Base-by-base conservation (phyloP, 192 early-diverging fungal genomes). In the Coemansia sp. region DNA sequence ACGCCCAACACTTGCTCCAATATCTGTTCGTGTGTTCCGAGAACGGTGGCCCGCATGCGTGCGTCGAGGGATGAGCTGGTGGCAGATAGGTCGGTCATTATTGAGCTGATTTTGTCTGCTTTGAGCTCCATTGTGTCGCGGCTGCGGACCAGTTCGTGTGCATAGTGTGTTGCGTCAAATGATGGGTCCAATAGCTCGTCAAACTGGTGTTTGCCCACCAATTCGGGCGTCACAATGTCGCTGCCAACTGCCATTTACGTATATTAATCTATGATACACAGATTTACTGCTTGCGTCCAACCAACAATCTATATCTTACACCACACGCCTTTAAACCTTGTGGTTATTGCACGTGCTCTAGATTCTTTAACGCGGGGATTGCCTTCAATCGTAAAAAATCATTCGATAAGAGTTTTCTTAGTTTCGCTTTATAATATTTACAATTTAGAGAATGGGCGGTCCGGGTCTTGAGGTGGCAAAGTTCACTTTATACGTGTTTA, bases 401-500 rank as follows among this genome's bases (percentile, higher is more conserved):
- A 35, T 35, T 35, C 32, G 32, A 35, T 35, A 35, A 35, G 32
- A 35, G 32, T 35, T 35, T 35, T 35, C 8, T 35, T 35, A 2
- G 32, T 35, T 35, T 35, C 32, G 7, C 32, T 9, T 23, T 23
- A 22, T 51, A 20, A 9, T 10, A 27, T 27, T 27, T 53, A 18
- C 26, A 52, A 14, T 53, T 53, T 53, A 14, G 51, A 52, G 22
- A 50, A 79, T 80, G 77, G 77, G 77, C 12, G 74, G 78, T 11
- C 78, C 78, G 3, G 78, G 78, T 10, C 67, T 81, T 6, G 78
- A 81, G 32, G 74, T 81, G 10, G 62, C 61, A 22, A 81, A 75
- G 59, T 81, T 81, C 47, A 70, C 73, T 3, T 67, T 81, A 61
- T 81, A 81, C 57, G 70, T 81, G 50, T 81, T 81, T 53, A 68